phyloP scores from a whole-genome alignment of 768 basidiomycete species.

The Russula vinacea region DNA sequence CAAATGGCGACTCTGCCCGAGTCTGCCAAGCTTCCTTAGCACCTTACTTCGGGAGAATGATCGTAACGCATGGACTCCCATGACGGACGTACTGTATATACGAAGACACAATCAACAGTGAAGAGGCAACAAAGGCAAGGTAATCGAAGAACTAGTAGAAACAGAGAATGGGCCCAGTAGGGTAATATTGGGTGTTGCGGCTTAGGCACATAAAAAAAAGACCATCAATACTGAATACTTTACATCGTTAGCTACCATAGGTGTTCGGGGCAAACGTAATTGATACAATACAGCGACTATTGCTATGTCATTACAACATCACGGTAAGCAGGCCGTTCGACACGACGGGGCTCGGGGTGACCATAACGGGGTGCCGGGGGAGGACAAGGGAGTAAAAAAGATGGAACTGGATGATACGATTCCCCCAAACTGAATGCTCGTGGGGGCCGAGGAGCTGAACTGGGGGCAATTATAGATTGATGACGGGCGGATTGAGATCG shows the following conservation, averaged over 20 bases:
- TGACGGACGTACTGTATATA: conserved; percentile 1
- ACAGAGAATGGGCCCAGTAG: no score
- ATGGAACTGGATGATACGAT: conserved; percentile 10
- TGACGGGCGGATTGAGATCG: no score
- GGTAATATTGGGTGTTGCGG: neutral
- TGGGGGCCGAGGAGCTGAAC: neutral
- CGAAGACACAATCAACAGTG: conserved; percentile 10
- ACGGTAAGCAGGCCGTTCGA: conserved; percentile 3
- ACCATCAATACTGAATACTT: neutral
- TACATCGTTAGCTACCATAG: neutral
- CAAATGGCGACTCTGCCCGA: no score
- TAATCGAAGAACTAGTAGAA: neutral
- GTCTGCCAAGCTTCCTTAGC: no score
- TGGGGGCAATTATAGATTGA: conserved; percentile 27
- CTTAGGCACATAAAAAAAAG: no score
- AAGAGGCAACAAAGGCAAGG: neutral
- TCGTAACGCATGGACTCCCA: no score
- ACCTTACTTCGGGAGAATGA: no score
- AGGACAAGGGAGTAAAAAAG: neutral
- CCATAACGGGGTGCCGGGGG: neutral
- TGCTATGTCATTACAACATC: neutral
- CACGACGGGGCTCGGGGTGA: neutral
- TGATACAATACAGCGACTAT: neutral
- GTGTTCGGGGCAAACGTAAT: neutral
- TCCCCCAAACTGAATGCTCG: conserved; percentile 23